phyloP scores from a whole-genome alignment of 805 yeast species.

The Wickerhamiella shivajii region DNA sequence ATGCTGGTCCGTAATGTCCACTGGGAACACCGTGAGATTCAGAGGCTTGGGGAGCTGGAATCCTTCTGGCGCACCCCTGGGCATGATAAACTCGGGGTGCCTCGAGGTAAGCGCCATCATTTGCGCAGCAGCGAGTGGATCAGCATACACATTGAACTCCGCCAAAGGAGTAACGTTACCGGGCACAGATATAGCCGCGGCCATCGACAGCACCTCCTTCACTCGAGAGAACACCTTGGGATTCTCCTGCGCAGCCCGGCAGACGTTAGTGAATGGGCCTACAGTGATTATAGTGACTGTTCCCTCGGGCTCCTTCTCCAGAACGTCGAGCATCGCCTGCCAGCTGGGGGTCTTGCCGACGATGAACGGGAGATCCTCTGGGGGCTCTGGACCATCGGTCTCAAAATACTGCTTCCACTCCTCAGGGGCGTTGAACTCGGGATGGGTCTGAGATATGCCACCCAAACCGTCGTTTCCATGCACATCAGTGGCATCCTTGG shows the following conservation, averaged over 20 bases:
- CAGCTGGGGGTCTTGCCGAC: conserved; percentile 22
- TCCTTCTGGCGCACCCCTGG: conserved; percentile 17
- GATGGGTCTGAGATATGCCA: conserved; percentile 24
- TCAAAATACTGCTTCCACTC: conserved; percentile 20
- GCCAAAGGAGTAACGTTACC: conserved; percentile 31
- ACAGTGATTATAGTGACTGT: conserved; percentile 28
- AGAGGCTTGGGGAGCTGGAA: conserved; percentile 17
- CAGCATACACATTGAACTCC: conserved; percentile 30
- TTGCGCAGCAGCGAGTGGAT: conserved; percentile 28
- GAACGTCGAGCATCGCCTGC: conserved; percentile 25
- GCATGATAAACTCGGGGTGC: conserved; percentile 21
- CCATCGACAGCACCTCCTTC: conserved; percentile 28
- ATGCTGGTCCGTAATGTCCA: conserved; percentile 27
- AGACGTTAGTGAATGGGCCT: conserved; percentile 30
- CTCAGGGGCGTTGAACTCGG: conserved; percentile 24
- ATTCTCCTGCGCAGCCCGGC: conserved; percentile 28
- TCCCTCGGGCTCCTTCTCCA: conserved; percentile 23
- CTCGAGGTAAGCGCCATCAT: conserved; percentile 24
- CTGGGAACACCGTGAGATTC: conserved; percentile 25
- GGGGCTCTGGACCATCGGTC: conserved; percentile 8
- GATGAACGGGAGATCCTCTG: conserved; percentile 19
- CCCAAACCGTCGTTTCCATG: conserved; percentile 31
- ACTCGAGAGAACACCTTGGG: conserved; percentile 25
- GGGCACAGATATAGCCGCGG: conserved; percentile 25
- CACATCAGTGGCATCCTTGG: conserved; percentile 27